Conservation (phyloP, 2,329 filamentous ascomycete species). For the Aspergillus sp. region DNA sequence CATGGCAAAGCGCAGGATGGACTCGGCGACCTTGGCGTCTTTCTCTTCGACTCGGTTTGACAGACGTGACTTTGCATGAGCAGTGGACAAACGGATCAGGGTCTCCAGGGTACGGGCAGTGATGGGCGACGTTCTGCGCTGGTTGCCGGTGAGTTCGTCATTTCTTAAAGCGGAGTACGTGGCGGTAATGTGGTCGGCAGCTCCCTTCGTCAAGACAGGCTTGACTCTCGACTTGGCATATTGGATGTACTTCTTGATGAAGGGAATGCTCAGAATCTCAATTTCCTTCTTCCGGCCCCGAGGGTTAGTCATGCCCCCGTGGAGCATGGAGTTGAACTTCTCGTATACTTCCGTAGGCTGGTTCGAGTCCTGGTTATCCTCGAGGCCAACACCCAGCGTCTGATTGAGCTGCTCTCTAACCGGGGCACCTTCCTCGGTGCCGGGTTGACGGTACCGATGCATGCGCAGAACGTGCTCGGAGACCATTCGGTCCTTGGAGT, state of each 20-base stretch:
- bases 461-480: constrained; percentile 97
- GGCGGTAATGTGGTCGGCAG: constrained; percentile 84
- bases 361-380: constrained; percentile 69
- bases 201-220: constrained; percentile 85
- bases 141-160: constrained; percentile 91
- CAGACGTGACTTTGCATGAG: constrained; percentile 88
- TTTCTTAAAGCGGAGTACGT: constrained; percentile 92
- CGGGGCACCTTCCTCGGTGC: constrained; percentile 89
- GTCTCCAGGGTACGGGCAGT: constrained; percentile 97
- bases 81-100: constrained; percentile 94
- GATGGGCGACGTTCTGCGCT: constrained; percentile 88
- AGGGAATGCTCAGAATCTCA: constrained; percentile 91
- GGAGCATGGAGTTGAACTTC: constrained; percentile 94
- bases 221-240: constrained; percentile 92
- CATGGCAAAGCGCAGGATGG: constrained; percentile 86
- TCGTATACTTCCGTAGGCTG: constrained; percentile 85
- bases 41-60: constrained; percentile 85
- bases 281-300: constrained; percentile 72
- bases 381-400: constrained; percentile 80
- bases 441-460: constrained; percentile 91
- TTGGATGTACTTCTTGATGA: constrained; percentile 99
- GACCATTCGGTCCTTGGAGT: constrained; percentile 82
- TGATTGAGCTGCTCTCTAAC: constrained; percentile 85
- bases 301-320: constrained; percentile 80
- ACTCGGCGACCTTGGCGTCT: constrained; percentile 83